Percentiles rank a stretch among this genome's conserved stretches.
These are phyloP conservation scores for Curvularia sp. DNA, from an alignment of 2,329 filamentous ascomycete genomes.

Conservation along the genomic window DNA sequence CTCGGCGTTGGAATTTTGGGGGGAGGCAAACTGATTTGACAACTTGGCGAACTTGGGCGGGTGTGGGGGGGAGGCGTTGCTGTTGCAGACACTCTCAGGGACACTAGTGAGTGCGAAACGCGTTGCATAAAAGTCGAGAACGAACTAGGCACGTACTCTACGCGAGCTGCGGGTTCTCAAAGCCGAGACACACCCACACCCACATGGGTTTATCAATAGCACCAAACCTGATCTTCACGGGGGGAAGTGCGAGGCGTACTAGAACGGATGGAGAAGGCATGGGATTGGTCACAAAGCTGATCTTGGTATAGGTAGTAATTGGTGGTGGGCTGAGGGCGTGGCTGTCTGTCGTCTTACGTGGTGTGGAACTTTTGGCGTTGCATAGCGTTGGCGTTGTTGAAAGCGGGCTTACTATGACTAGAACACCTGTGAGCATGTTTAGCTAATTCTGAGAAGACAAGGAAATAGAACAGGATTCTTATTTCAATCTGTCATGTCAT, in stretches of 20 bases:
- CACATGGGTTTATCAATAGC: slow-evolving; percentile 11
- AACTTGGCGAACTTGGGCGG: slow-evolving; percentile 9
- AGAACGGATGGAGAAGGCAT: slow-evolving; percentile 7
- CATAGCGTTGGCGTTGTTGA: slow-evolving; percentile 44
- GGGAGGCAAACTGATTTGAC: slow-evolving; percentile 25
- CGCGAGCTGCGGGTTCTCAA: slow-evolving; percentile 15
- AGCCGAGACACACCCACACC: slow-evolving; percentile 7
- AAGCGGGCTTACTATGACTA: slow-evolving; percentile 6
- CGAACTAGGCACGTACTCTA: slow-evolving; percentile 21
- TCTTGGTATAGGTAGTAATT: slow-evolving; percentile 13
- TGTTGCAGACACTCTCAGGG: slow-evolving; percentile 22
- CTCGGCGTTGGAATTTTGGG: slow-evolving; percentile 22
- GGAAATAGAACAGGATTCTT: neutral
- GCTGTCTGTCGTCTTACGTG: neutral
- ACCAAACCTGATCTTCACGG: slow-evolving; percentile 1
- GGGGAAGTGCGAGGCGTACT: neutral
- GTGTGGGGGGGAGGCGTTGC: neutral
- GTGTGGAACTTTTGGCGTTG: slow-evolving; percentile 22
- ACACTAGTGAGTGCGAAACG: slow-evolving; percentile 28
- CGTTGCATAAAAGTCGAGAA: slow-evolving; percentile 46
- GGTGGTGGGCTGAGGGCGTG: neutral
- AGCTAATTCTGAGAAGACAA: too few species aligned
- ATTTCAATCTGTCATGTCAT: neutral
- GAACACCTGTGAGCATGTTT: too few species aligned
- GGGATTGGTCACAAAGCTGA: slow-evolving; percentile 6